A percentile compares a stretch with the other conserved stretches of the same genome.
Conservation (phyloP, 768 basidiomycete genomes). For the Amanita muscaria region DNA sequence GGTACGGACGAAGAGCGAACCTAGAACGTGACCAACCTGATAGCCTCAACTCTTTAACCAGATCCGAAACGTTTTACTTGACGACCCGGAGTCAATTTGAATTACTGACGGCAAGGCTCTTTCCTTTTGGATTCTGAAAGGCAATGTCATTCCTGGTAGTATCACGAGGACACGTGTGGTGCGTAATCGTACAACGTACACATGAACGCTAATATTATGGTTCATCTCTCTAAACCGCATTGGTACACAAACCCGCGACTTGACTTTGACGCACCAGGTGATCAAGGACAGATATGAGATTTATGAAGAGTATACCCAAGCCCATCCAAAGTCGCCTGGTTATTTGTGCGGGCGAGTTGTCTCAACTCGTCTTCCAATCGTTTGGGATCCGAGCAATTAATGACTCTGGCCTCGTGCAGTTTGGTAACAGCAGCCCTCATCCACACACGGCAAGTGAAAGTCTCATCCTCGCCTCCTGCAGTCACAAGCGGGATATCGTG, state of each 20-base stretch:
- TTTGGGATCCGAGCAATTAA: slow-evolving; percentile 3
- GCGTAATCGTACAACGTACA: not conserved
- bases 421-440: not conserved
- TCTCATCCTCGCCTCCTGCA: not conserved
- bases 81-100: no score
- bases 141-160: no score
- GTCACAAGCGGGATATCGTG: not conserved
- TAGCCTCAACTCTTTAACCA: no score
- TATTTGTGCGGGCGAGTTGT: slow-evolving; percentile 1
- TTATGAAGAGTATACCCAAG: slow-evolving; percentile 3
- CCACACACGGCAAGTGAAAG: slow-evolving; percentile 7
- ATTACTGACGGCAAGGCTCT: no score
- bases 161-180: not conserved
- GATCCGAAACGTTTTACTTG: no score
- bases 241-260: not conserved
- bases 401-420: slow-evolving; percentile 3
- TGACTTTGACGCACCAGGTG: not conserved
- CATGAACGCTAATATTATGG: no score
- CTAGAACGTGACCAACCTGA: no score
- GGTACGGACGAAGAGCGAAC: no score
- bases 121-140: no score
- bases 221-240: no score
- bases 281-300: slow-evolving; percentile 3
- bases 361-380: slow-evolving; percentile 4
- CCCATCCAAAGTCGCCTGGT: slow-evolving; percentile 4